phyloP scores from a whole-genome alignment of 768 basidiomycete species.

The Psilocybe subaeruginosa region DNA sequence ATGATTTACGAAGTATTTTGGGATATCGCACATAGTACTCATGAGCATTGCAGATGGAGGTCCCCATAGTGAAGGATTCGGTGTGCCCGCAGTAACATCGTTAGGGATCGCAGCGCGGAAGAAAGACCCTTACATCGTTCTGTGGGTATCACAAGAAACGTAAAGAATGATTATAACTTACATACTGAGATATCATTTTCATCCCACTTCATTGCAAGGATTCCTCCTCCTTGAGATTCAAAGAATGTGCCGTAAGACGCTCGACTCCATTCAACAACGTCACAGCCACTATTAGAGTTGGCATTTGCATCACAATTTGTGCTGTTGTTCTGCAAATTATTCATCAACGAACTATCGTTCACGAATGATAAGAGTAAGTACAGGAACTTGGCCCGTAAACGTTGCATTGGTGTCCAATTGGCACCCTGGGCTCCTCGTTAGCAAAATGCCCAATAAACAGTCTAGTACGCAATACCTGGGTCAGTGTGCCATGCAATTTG shows the following conservation, averaged over 20 bases:
- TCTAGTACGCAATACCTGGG: slow-evolving; percentile 14
- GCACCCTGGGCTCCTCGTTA: slow-evolving; percentile 20
- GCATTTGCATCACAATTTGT: slow-evolving; percentile 55
- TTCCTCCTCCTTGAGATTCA: slow-evolving; percentile 79
- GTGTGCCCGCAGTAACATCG: slow-evolving; percentile 64
- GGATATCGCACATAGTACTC: slow-evolving; percentile 59
- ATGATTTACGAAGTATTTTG: slow-evolving; percentile 66
- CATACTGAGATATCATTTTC: slow-evolving; percentile 76
- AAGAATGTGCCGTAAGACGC: slow-evolving; percentile 86
- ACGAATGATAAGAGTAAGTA: slow-evolving; percentile 3
- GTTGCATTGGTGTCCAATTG: slow-evolving; percentile 24
- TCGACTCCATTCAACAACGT: slow-evolving; percentile 75
- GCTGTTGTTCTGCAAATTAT: slow-evolving; percentile 34
- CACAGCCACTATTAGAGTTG: slow-evolving; percentile 72
- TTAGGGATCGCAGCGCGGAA: slow-evolving; percentile 77
- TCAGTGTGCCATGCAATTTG: slow-evolving; percentile 82
- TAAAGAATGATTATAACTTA: slow-evolving; percentile 37
- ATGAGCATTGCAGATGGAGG: slow-evolving; percentile 65
- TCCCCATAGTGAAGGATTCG: slow-evolving; percentile 73
- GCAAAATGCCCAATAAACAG: neutral
- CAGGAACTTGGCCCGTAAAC: slow-evolving; percentile 26
- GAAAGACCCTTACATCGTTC: slow-evolving; percentile 65
- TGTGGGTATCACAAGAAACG: slow-evolving; percentile 3
- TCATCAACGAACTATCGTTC: too few species aligned
- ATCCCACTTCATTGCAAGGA: slow-evolving; percentile 92